Conservation (phyloP, 805 yeast genomes). For the Wickerhamiella musiphila region DNA sequence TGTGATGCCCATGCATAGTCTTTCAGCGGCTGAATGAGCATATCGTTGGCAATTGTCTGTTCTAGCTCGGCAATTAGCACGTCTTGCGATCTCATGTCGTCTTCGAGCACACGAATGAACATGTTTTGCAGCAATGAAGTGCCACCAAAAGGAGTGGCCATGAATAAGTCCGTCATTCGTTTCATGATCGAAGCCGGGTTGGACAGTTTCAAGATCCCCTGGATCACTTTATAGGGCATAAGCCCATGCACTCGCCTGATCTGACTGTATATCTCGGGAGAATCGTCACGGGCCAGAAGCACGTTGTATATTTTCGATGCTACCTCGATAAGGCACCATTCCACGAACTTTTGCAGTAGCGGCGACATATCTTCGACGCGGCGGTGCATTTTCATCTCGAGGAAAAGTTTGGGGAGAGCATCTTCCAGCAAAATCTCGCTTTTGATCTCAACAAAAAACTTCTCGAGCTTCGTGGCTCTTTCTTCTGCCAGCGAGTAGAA, state of each 20-base stretch:
- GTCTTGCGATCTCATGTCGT: slow-evolving; percentile 51
- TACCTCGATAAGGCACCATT: slow-evolving; percentile 67
- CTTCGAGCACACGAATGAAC: slow-evolving; percentile 54
- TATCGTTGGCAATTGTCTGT: slow-evolving; percentile 21
- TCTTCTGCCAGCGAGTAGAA: slow-evolving; percentile 56
- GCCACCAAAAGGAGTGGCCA: slow-evolving; percentile 61
- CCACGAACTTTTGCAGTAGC: slow-evolving; percentile 48
- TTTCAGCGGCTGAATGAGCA: slow-evolving; percentile 12
- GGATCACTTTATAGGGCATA: slow-evolving; percentile 66
- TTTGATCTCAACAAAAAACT: slow-evolving; percentile 43
- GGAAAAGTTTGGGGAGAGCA: slow-evolving; percentile 44
- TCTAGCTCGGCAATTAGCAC: slow-evolving; percentile 33
- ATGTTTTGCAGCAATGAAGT: slow-evolving; percentile 55
- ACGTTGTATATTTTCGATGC: slow-evolving; percentile 72
- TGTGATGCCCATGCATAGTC: slow-evolving; percentile 12
- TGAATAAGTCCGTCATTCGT: slow-evolving; percentile 58
- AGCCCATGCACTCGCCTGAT: slow-evolving; percentile 52
- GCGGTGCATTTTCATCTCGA: slow-evolving; percentile 42
- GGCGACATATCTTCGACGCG: slow-evolving; percentile 45
- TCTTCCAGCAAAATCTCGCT: slow-evolving; percentile 31
- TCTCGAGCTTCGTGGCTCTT: slow-evolving; percentile 36
- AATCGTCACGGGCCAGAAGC: slow-evolving; percentile 64
- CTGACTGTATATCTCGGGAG: slow-evolving; percentile 59
- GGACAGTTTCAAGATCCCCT: slow-evolving; percentile 61
- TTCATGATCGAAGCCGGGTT: slow-evolving; percentile 78